These are phyloP conservation scores for Lachnellula occidentalis DNA, from an alignment of 2,329 filamentous ascomycete species.

Conservation along the genomic window DNA sequence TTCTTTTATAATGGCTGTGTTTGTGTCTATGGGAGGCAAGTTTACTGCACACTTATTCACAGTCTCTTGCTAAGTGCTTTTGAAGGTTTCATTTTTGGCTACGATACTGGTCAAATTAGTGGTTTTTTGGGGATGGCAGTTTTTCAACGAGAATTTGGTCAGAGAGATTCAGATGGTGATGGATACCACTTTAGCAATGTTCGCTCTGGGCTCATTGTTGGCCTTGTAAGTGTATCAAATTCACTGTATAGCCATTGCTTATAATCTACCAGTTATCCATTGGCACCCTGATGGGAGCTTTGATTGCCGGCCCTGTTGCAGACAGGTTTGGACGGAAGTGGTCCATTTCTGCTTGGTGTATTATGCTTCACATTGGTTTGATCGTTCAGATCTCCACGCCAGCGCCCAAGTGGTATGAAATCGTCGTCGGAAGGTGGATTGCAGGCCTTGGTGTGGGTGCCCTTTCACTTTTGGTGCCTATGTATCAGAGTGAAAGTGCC, in stretches of 20 bases:
- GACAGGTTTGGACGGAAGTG: conserved; percentile 56
- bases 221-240: conserved; percentile 35
- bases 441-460: conserved; percentile 63
- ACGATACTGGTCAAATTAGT: conserved; percentile 71
- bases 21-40: conserved; percentile 23
- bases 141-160: conserved; percentile 49
- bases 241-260: conserved; percentile 37
- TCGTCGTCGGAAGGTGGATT: conserved; percentile 56
- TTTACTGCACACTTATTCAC: background rate
- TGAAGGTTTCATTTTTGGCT: conserved; percentile 48
- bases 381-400: conserved; percentile 57
- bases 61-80: background rate
- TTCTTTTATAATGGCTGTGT: conserved; percentile 21
- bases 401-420: conserved; percentile 42
- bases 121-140: conserved; percentile 54
- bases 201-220: conserved; percentile 56
- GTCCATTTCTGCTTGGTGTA: conserved; percentile 46
- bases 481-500: conserved; percentile 60
- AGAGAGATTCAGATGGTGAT: conserved; percentile 27
- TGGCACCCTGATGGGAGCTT: conserved; percentile 73
- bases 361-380: conserved; percentile 57
- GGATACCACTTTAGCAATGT: conserved; percentile 48
- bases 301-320: conserved; percentile 66
- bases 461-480: conserved; percentile 57
- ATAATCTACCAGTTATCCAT: conserved; percentile 61